Conservation (phyloP, 2,329 filamentous ascomycete species). For the Pseudocercospora eumusae region DNA sequence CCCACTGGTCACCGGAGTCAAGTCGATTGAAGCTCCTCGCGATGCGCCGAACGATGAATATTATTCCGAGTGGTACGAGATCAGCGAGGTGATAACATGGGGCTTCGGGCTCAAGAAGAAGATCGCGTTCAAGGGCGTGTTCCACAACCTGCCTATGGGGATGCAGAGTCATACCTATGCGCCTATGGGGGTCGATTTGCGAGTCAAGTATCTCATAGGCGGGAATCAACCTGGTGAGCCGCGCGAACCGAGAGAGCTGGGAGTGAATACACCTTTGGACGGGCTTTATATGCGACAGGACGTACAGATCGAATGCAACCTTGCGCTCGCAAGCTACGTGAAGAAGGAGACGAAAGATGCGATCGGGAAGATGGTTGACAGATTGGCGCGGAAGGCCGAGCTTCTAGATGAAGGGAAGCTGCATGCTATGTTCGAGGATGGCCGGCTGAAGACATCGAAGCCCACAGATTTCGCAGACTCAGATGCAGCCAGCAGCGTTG, state of each 20-base stretch:
- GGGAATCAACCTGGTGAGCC: constrained; percentile 70
- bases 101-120: constrained; percentile 66
- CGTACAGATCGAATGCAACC: constrained; percentile 69
- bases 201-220: constrained; percentile 67
- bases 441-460: constrained; percentile 62
- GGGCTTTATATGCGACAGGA: constrained; percentile 70
- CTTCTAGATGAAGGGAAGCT: constrained; percentile 66
- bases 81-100: constrained; percentile 67
- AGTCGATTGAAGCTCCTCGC: constrained; percentile 66
- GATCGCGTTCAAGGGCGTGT: constrained; percentile 70
- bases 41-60: constrained; percentile 67
- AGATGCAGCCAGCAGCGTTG: constrained; percentile 13
- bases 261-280: constrained; percentile 63
- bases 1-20: constrained; percentile 65
- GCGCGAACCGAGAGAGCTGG: constrained; percentile 63
- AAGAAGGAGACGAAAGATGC: constrained; percentile 67
- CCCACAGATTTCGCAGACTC: constrained; percentile 43
- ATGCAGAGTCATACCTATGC: constrained; percentile 72
- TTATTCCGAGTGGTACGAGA: constrained; percentile 74
- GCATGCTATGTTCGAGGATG: constrained; percentile 67
- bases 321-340: constrained; percentile 62
- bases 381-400: constrained; percentile 68
- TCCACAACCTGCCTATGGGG: constrained; percentile 71
- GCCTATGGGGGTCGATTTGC: constrained; percentile 65
- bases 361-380: constrained; percentile 66